Conservation (phyloP, 2,329 filamentous ascomycete genomes). For the Parastagonospora avenae region DNA sequence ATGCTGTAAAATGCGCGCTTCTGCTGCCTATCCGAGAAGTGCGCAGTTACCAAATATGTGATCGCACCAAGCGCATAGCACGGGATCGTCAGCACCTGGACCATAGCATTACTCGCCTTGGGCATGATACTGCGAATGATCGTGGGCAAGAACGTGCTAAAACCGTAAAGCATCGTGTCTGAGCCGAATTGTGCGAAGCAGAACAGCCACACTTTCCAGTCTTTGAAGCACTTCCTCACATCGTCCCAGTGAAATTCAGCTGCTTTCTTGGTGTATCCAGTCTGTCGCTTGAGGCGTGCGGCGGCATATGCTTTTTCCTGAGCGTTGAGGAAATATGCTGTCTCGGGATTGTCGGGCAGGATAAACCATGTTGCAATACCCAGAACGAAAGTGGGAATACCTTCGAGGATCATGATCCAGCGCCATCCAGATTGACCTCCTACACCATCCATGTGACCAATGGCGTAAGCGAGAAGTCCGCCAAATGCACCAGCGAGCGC, state of each 20-base stretch:
- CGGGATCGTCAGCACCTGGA: conserved; percentile 78
- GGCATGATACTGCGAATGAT: conserved; percentile 73
- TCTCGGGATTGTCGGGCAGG: conserved; percentile 70
- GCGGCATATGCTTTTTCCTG: conserved; percentile 66
- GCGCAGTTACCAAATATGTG: conserved; percentile 69
- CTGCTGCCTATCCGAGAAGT: conserved; percentile 70
- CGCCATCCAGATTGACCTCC: conserved; percentile 52
- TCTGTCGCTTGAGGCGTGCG: conserved; percentile 56
- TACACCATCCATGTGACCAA: conserved; percentile 73
- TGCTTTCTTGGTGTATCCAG: conserved; percentile 54
- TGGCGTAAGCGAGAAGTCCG: conserved; percentile 74
- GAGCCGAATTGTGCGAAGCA: conserved; percentile 72
- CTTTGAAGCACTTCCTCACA: conserved; percentile 68
- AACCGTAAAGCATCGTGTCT: conserved; percentile 80
- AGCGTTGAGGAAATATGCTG: conserved; percentile 63
- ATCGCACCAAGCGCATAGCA: conserved; percentile 76
- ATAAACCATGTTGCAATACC: conserved; percentile 55
- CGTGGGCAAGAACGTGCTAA: conserved; percentile 77
- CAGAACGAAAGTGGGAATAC: conserved; percentile 30
- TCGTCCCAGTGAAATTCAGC: conserved; percentile 65
- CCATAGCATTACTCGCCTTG: conserved; percentile 65
- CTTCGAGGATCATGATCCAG: conserved; percentile 40
- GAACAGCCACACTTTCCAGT: conserved; percentile 79
- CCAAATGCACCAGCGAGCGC: conserved; percentile 74
- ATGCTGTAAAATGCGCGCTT: conserved; percentile 68